Percentiles rank a stretch among this genome's conserved stretches.
Evolutionary conservation across 164 flowering plant species (phyloP).

Genomic region (Annona squamosa): DNA sequence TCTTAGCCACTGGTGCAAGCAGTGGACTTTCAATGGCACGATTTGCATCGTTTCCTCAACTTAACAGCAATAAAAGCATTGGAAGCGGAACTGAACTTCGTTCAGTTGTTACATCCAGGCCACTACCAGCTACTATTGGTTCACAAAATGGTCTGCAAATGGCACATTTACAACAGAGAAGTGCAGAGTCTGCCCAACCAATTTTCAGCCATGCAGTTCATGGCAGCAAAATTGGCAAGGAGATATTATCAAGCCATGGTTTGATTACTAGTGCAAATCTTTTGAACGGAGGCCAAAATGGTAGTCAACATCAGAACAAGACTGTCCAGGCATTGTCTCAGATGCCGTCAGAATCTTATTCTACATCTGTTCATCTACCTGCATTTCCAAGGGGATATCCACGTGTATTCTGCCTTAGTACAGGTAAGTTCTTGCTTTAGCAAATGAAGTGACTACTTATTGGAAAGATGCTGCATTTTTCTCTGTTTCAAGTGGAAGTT

Average conservation of each 20-base stretch:
- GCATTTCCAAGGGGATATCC: constrained; percentile 23
- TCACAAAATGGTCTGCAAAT: constrained; percentile 18
- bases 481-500: background rate
- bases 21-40: constrained; percentile 18
- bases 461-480: background rate
- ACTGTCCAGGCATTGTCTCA: constrained; percentile 14
- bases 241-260: constrained; percentile 17
- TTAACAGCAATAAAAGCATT: constrained; percentile 11
- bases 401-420: constrained; percentile 48
- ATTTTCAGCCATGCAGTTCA: constrained; percentile 13
- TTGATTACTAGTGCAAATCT: constrained; percentile 12
- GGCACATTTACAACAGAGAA: constrained; percentile 13
- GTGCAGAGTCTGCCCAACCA: constrained; percentile 18
- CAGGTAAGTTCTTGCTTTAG: constrained; percentile 33
- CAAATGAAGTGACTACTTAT: background rate
- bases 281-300: constrained; percentile 12
- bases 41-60: constrained; percentile 21
- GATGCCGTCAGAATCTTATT: constrained; percentile 14
- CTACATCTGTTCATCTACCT: constrained; percentile 14
- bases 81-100: constrained; percentile 16
- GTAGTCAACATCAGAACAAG: constrained; percentile 11
- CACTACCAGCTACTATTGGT: constrained; percentile 12
- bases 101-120: constrained; percentile 20
- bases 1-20: constrained; percentile 11
- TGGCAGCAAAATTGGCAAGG: constrained; percentile 15